Evolutionary conservation across 1,284 basidiomycete species (phyloP).

Genomic region (Sporisorium exsertum): DNA sequence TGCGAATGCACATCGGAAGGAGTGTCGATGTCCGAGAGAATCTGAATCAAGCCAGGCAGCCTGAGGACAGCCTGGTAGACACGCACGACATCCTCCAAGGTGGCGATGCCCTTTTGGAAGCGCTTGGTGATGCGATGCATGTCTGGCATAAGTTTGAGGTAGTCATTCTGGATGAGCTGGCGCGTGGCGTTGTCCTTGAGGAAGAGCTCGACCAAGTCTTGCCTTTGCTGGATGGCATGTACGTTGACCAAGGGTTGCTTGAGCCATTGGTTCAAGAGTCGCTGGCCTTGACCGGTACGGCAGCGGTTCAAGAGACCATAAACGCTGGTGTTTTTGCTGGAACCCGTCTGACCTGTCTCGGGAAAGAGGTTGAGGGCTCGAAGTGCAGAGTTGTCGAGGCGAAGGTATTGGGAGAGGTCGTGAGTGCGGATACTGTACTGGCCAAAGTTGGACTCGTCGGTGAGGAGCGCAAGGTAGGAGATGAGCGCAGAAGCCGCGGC

Average conservation of each 20-base stretch:
- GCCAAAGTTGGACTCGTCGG: conserved; percentile 83
- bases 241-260: conserved; percentile 95
- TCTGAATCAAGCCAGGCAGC: conserved; percentile 81
- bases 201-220: conserved; percentile 83
- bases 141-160: conserved; percentile 91
- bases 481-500: conserved; percentile 84
- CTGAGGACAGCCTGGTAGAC: conserved; percentile 81
- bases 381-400: conserved; percentile 92
- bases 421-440: conserved; percentile 85
- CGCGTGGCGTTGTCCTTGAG: conserved; percentile 82
- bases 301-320: conserved; percentile 92
- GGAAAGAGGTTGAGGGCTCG: conserved; percentile 90
- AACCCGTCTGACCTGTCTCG: conserved; percentile 66
- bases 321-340: conserved; percentile 74
- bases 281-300: conserved; percentile 94
- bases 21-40: conserved; percentile 71
- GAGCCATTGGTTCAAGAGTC: conserved; percentile 90
- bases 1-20: conserved; percentile 26
- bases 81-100: conserved; percentile 93
- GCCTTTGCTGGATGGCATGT: conserved; percentile 79
- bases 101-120: conserved; percentile 86
- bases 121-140: conserved; percentile 91
- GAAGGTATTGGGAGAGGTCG: conserved; percentile 94
- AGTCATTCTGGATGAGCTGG: conserved; percentile 82
- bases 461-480: conserved; percentile 83